phyloP scores from a whole-genome alignment of 2,329 filamentous ascomycete species.

The Fusarium oligoseptatum region DNA sequence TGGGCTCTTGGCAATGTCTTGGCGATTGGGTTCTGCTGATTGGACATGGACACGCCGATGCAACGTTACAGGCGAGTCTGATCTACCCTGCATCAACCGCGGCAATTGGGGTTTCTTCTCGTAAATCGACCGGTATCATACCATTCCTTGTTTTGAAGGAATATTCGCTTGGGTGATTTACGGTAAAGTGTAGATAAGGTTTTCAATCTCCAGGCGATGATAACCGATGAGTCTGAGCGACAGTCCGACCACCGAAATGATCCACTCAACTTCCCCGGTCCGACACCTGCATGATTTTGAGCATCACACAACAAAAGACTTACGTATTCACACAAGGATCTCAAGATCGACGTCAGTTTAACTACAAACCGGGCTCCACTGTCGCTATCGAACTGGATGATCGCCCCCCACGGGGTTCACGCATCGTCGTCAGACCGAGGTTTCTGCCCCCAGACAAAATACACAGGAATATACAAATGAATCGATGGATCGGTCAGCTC shows the following conservation, averaged over 20 bases:
- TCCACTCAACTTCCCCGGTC: background rate
- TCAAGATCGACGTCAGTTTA: background rate
- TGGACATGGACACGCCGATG: background rate
- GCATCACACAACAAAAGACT: background rate
- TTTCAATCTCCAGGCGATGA: background rate
- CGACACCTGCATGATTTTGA: background rate
- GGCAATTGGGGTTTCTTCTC: background rate
- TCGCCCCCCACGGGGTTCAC: background rate
- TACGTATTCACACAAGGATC: background rate
- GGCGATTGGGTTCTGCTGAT: background rate
- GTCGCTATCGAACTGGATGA: background rate
- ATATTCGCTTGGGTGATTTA: background rate
- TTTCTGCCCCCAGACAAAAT: conserved; percentile 29
- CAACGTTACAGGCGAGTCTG: background rate
- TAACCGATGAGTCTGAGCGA: background rate
- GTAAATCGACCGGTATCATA: background rate
- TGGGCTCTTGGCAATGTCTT: background rate
- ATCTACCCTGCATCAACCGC: background rate
- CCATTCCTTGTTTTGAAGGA: background rate
- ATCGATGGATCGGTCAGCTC: conserved; percentile 37
- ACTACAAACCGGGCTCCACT: background rate
- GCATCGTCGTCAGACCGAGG: background rate
- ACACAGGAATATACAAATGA: conserved; percentile 32
- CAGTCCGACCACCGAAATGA: no score
- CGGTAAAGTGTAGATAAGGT: background rate